Evolutionary conservation across 2,329 filamentous ascomycete species (phyloP), one percentile per base, ranked within the genome.

Genomic region (Penicillium polonicum): DNA sequence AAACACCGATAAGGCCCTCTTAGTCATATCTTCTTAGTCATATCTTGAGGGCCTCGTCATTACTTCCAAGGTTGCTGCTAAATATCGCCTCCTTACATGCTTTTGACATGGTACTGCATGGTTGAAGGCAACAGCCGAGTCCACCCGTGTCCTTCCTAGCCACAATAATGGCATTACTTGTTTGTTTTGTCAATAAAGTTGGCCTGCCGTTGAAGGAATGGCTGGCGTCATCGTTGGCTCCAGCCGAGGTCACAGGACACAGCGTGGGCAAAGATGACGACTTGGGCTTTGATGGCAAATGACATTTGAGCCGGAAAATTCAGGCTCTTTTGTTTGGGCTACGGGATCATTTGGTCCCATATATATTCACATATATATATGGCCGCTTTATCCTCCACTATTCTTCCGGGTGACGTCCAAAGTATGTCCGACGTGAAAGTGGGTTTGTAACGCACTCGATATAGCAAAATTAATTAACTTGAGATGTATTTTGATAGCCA

Each of bases 21-120:
- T 56, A 52, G 53, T 56, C 53, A 56, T 31, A 9, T 25, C n/a
- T 19, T 48, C 3, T 51, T 55, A 51, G 46, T 55, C 53, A 55
- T 23, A 5, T 38, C 15, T 25, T 35, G 10, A 23, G 23, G 23
- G 23, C 23, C 9, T 9, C 29, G 39, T 44, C 38, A 52, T 48
- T 23, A 23, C 33, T 46, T 23, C 23, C 23, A 23, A 23, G 23
- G 23, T 23, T 48, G 31, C 23, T 27, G 23, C 33, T 39, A 10
- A 10, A 29, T n/a, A 23, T 53, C 19, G 6, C 33, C 43, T 31
- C 42, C 29, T 53, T 53, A 21, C 43, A 39, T 42, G 36, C 36
- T 35, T 51, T 43, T 27, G 45, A 55, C 46, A 35, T 51, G 29
- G 5, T 33, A 43, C 25, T 49, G 44, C 43, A 41, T 55, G 36